Conservation (phyloP, 2,329 filamentous ascomycete genomes). For the Zymoseptoria passerinii region DNA sequence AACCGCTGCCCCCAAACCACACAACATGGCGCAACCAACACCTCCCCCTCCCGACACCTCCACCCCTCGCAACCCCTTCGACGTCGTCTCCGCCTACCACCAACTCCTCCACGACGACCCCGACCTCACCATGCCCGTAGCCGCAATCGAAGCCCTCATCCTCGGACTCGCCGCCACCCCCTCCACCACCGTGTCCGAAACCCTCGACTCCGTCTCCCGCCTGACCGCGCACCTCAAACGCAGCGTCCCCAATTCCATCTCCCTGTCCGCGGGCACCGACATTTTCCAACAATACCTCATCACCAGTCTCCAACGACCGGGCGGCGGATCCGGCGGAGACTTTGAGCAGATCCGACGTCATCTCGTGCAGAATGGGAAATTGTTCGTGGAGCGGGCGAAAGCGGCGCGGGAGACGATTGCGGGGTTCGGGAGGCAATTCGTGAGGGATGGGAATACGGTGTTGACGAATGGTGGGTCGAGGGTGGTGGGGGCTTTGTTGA, state of each 20-base stretch:
- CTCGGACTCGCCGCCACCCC: conserved; percentile 71
- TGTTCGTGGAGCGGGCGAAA: conserved; percentile 83
- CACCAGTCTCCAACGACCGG: conserved; percentile 52
- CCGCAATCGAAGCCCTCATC: conserved; percentile 86
- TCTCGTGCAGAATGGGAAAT: conserved; percentile 71
- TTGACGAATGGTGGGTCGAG: conserved; percentile 83
- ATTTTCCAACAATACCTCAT: conserved; percentile 93
- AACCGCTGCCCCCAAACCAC: background rate
- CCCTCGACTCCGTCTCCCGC: conserved; percentile 71
- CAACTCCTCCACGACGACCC: conserved; percentile 59
- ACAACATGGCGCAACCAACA: background rate
- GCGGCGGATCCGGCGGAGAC: conserved; percentile 48
- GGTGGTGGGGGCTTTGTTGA: conserved; percentile 70
- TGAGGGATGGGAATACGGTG: conserved; percentile 71
- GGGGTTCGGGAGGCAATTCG: conserved; percentile 65
- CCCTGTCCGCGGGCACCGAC: conserved; percentile 86
- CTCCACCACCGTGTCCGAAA: conserved; percentile 86
- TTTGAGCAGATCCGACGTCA: conserved; percentile 80
- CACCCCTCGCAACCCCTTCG: conserved; percentile 11
- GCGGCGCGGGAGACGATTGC: conserved; percentile 78
- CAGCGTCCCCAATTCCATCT: conserved; percentile 78
- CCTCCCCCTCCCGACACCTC: background rate
- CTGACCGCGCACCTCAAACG: conserved; percentile 71
- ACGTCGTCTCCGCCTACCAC: conserved; percentile 59
- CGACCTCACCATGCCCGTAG: conserved; percentile 90